Percentiles rank a stretch among this genome's conserved stretches.
Conservation (phyloP, 2,329 filamentous ascomycete species). For the Pseudogymnoascus sp. region DNA sequence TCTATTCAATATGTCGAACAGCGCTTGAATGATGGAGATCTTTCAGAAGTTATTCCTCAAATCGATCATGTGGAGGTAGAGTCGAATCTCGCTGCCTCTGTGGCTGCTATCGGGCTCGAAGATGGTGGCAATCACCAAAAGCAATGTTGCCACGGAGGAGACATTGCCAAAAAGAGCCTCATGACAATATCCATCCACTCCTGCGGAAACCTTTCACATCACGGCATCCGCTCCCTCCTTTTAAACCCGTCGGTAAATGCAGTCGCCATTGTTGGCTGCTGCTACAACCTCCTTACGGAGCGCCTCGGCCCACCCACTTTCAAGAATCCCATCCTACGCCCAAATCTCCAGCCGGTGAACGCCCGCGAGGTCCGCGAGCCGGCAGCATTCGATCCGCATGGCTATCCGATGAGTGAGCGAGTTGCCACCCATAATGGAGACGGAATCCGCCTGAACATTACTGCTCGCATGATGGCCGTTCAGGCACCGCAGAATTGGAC, state of each 20-base stretch:
- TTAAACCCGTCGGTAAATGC: slow-evolving; percentile 78
- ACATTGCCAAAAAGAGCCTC: slow-evolving; percentile 35
- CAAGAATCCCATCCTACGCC: slow-evolving; percentile 72
- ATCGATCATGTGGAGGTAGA: slow-evolving; percentile 42
- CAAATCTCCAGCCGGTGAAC: slow-evolving; percentile 58
- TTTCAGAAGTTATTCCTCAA: slow-evolving; percentile 59
- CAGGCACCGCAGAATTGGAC: slow-evolving; percentile 95
- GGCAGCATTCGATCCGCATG: slow-evolving; percentile 73
- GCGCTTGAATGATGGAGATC: slow-evolving; percentile 64
- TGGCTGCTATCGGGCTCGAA: background rate
- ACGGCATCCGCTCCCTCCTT: slow-evolving; percentile 78
- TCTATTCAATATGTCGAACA: slow-evolving; percentile 74
- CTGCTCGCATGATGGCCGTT: slow-evolving; percentile 95
- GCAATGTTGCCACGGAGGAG: slow-evolving; percentile 19
- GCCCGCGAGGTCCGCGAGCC: slow-evolving; percentile 64
- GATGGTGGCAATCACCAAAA: slow-evolving; percentile 14
- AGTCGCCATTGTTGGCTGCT: slow-evolving; percentile 95
- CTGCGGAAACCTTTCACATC: slow-evolving; percentile 94
- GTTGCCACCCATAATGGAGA: slow-evolving; percentile 50
- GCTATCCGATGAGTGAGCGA: slow-evolving; percentile 83
- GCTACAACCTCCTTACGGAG: slow-evolving; percentile 94
- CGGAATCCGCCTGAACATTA: slow-evolving; percentile 86
- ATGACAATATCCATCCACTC: slow-evolving; percentile 96
- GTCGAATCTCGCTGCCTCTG: background rate
- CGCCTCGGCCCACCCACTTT: slow-evolving; percentile 79